These are phyloP conservation scores for Anisodus acutangulus DNA, from an alignment of 257 asterid genomes.

Conservation along the genomic window DNA sequence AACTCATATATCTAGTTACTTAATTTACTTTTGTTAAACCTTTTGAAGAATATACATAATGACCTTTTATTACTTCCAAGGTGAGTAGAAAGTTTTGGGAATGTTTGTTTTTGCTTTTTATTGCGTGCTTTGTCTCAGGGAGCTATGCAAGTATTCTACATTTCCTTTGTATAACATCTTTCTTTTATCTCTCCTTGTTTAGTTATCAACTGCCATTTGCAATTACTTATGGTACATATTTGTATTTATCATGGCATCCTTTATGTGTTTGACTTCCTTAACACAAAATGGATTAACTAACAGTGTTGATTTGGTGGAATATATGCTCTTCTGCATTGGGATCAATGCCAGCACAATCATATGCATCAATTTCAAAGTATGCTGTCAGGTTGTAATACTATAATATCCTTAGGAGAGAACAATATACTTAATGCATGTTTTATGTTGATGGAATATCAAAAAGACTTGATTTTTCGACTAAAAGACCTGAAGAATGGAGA, in stretches of 20 bases:
- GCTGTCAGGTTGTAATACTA: conserved; percentile 4
- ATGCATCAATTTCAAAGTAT: conserved; percentile 7
- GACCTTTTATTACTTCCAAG: conserved; percentile 25
- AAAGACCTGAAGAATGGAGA: conserved; percentile 22
- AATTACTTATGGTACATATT: neutral
- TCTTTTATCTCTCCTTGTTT: neutral
- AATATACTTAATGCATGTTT: neutral
- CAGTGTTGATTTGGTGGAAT: neutral
- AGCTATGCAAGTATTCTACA: neutral
- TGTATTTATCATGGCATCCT: neutral
- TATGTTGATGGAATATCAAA: conserved; percentile 13
- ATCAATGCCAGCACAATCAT: neutral
- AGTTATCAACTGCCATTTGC: neutral
- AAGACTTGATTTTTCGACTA: neutral
- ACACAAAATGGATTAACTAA: neutral
- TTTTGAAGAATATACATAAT: conserved; percentile 9
- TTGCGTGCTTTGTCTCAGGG: conserved; percentile 10
- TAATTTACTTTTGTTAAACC: neutral
- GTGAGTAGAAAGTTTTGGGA: neutral
- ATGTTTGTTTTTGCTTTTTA: neutral
- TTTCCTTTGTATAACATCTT: conserved; percentile 6
- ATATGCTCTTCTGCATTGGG: conserved; percentile 16
- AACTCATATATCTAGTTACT: neutral
- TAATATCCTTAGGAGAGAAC: neutral
- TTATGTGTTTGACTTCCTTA: neutral